Percentiles rank a stretch among this genome's conserved stretches.
These are phyloP conservation scores for Panaeolus cyanescens DNA, from an alignment of 768 basidiomycete genomes.

Conservation along the genomic window DNA sequence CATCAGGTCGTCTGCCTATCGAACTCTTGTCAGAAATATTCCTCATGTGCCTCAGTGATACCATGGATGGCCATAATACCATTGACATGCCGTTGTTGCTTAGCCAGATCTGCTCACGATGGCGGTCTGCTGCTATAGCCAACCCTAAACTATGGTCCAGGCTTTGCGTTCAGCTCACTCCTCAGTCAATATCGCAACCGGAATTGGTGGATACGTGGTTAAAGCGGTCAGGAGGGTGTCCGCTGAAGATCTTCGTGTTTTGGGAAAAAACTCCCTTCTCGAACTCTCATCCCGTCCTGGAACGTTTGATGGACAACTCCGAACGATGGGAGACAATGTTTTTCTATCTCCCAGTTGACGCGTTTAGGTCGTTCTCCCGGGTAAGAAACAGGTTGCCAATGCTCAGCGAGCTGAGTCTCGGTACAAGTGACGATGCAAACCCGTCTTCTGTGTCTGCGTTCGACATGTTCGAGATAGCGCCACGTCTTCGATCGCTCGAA, in stretches of 20 bases:
- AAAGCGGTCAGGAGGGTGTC: slow-evolving; percentile 30
- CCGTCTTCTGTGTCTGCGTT: slow-evolving; percentile 12
- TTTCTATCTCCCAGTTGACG: slow-evolving; percentile 33
- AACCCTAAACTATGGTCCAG: slow-evolving; percentile 44
- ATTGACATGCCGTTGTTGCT: slow-evolving; percentile 39
- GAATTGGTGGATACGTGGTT: slow-evolving; percentile 33
- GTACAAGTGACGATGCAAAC: slow-evolving; percentile 28
- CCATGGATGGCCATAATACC: slow-evolving; percentile 34
- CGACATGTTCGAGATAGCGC: slow-evolving; percentile 32
- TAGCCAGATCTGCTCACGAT: slow-evolving; percentile 38
- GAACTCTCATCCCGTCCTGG: slow-evolving; percentile 28
- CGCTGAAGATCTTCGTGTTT: slow-evolving; percentile 33
- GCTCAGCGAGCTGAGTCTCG: slow-evolving; percentile 33
- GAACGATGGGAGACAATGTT: slow-evolving; percentile 34
- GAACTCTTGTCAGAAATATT: slow-evolving; percentile 46
- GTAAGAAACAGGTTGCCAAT: slow-evolving; percentile 29
- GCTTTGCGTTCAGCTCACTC: slow-evolving; percentile 32
- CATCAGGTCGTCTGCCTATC: slow-evolving; percentile 30
- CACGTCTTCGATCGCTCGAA: slow-evolving; percentile 31
- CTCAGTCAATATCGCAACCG: slow-evolving; percentile 12
- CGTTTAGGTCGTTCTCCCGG: slow-evolving; percentile 27
- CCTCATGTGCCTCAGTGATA: slow-evolving; percentile 37
- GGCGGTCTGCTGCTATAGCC: slow-evolving; percentile 40
- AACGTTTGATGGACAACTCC: slow-evolving; percentile 29
- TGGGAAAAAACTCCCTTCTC: slow-evolving; percentile 33